Base-by-base conservation (phyloP, 2,329 filamentous ascomycete genomes). In the Talaromyces pinophilus region DNA sequence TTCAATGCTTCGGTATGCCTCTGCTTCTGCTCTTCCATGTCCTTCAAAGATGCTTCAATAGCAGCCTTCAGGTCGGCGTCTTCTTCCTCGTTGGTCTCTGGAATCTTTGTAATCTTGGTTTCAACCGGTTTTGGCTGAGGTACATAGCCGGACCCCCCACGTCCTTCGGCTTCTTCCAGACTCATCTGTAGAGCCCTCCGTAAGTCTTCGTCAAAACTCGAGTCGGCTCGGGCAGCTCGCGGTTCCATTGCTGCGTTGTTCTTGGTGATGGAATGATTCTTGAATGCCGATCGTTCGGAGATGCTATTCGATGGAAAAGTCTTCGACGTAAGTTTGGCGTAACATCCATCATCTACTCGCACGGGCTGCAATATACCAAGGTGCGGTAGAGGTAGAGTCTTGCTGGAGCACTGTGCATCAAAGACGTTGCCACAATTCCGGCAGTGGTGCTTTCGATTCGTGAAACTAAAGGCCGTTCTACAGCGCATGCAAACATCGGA, bases 401-500 rank as follows among this genome's bases (percentile, higher is more conserved):
- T 98, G 82, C 88, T 90, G 15, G 94, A 98, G 76, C 95, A 99
- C 73, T 95, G 90, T 70, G 94, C 92, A 76, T 97, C 96, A 77
- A 99, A 99, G 73, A 96, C 95, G 79, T 95, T 97, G 62, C 95
- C 95, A 75, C 95, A 99, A 78, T 99, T 99, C 70, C 95, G 89
- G 75, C 95, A 99, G 78, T 99, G 95, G 76, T 99, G 95, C 77
- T 98, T 99, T 74, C 95, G 90, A 78, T 99, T 99, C 65, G 94
- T 99, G 75, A 99, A 97, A 59, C 92, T 97, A 74, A 99, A 99
- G 19, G 92, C 82, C 13, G 94, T 97, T 71, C 95, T 89, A 78
- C 95, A 99, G 76, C 95, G 90, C 93, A 99, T 97, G 78, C 95
- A 99, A 38, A 99, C 94, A 74, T 99, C 95, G 11, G 94, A 97